Percentiles rank a stretch among this genome's conserved stretches.
phyloP scores from a whole-genome alignment of 768 basidiomycete species.

The Mrakia frigida region DNA sequence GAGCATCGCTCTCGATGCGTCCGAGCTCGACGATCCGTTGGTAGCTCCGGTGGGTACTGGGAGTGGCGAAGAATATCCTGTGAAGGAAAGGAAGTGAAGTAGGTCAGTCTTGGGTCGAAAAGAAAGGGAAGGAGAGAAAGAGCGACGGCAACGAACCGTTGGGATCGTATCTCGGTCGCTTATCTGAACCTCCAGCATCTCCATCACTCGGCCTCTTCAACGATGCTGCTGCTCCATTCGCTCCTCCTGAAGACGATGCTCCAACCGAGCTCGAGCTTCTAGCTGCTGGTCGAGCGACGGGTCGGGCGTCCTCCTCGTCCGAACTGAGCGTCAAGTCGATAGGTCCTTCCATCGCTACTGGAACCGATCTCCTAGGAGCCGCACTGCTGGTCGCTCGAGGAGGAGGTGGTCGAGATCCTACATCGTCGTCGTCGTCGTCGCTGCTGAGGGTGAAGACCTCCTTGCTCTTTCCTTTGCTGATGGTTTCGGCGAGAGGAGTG shows the following conservation, averaged over 20 bases:
- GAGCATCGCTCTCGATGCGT: neutral
- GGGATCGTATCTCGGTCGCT: conserved; percentile 67
- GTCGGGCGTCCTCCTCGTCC: conserved; percentile 53
- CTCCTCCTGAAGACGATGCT: neutral
- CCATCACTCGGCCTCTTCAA: neutral
- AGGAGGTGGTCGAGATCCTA: neutral
- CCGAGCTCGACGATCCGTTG: neutral
- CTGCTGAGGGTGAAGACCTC: conserved; percentile 27
- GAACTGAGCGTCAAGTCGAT: conserved; percentile 61
- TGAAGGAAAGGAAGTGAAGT: neutral
- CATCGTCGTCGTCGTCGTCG: conserved; percentile 29
- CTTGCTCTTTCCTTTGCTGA: conserved; percentile 21
- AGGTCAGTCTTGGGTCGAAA: neutral
- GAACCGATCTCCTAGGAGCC: neutral
- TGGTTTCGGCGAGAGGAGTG: neutral
- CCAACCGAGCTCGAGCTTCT: neutral
- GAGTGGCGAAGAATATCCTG: neutral
- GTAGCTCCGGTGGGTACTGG: neutral
- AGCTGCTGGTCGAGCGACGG: neutral
- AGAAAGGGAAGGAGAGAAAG: neutral
- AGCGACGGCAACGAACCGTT: conserved; percentile 44
- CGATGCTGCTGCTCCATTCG: neutral
- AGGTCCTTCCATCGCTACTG: conserved; percentile 51
- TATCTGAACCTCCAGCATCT: neutral
- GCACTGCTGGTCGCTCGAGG: neutral